Conservation (phyloP, 1,139 yeast species). For the Pneumocystis sp. region DNA sequence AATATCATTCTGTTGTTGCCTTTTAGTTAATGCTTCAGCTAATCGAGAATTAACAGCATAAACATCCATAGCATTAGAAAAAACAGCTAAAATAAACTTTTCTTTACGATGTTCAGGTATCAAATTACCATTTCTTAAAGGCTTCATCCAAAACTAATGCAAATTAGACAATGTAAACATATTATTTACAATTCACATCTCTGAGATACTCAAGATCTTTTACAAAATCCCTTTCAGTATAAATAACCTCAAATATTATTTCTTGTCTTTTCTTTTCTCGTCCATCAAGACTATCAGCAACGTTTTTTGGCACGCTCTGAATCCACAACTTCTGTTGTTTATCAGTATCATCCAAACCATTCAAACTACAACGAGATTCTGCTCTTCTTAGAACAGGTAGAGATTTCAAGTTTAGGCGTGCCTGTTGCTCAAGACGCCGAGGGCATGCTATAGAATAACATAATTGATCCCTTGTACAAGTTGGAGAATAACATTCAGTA, state of each 20-base stretch:
- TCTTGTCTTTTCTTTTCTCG: conserved; percentile 88
- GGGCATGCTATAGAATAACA: conserved; percentile 98
- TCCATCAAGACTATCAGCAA: conserved; percentile 67
- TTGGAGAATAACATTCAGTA: conserved; percentile 92
- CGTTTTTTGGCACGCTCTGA: conserved; percentile 70
- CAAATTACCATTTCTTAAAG: conserved; percentile 67
- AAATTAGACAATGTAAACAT: neutral
- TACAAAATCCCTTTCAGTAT: conserved; percentile 89
- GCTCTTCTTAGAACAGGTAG: conserved; percentile 77
- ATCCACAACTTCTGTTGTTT: conserved; percentile 88
- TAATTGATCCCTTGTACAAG: conserved; percentile 73
- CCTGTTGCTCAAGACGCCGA: conserved; percentile 87
- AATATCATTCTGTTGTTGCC: conserved; percentile 80
- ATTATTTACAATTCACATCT: conserved; percentile 28
- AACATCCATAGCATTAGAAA: conserved; percentile 78
- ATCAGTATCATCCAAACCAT: conserved; percentile 46
- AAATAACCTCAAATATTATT: conserved; percentile 81
- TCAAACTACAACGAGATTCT: conserved; percentile 61
- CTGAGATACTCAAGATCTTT: conserved; percentile 86
- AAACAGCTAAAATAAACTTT: conserved; percentile 78
- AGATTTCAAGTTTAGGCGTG: conserved; percentile 74
- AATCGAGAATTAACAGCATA: conserved; percentile 68
- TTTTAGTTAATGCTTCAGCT: conserved; percentile 75
- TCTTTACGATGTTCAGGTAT: conserved; percentile 84
- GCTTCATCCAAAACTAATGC: conserved; percentile 61